These are phyloP conservation scores for Phytophthora syringae DNA, from an alignment of 352 stramenopile genomes.

Conservation along the genomic window DNA sequence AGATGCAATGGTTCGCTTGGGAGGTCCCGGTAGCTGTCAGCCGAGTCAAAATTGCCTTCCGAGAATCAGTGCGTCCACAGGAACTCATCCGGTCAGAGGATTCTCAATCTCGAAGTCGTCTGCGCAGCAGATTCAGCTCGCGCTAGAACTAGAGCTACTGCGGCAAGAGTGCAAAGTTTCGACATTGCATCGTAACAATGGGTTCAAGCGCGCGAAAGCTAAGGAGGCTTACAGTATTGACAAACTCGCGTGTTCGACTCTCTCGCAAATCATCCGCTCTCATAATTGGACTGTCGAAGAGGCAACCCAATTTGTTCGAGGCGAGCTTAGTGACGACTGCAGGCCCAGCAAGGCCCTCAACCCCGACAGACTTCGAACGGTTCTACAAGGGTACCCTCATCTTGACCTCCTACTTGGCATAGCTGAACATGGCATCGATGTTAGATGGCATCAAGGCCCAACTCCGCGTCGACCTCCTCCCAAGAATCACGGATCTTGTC, in stretches of 20 bases:
- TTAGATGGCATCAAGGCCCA: not conserved
- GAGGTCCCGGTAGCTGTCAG: not conserved
- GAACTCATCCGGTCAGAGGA: no score
- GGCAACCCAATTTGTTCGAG: slow-evolving; percentile 11
- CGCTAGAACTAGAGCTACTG: not conserved
- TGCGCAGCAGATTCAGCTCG: not conserved
- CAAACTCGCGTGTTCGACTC: not conserved
- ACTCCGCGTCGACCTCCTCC: not conserved
- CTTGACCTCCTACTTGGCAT: not conserved
- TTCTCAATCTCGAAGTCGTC: not conserved
- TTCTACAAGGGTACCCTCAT: slow-evolving; percentile 3
- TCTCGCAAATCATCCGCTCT: slow-evolving; percentile 1
- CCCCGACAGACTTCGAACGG: not conserved
- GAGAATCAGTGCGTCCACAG: no score
- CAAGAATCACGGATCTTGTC: slow-evolving; percentile 9
- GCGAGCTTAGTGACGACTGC: not conserved
- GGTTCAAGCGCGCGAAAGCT: not conserved
- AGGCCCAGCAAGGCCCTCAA: slow-evolving; percentile 20
- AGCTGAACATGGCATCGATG: slow-evolving; percentile 2
- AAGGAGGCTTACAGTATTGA: not conserved
- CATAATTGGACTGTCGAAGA: slow-evolving; percentile 7
- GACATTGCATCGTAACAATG: not conserved
- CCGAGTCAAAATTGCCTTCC: not conserved
- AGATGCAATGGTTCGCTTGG: not conserved
- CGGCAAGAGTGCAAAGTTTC: not conserved